These are phyloP conservation scores for Hirsutella rhossiliensis DNA, from an alignment of 2,329 filamentous ascomycete genomes.

Conservation along the genomic window DNA sequence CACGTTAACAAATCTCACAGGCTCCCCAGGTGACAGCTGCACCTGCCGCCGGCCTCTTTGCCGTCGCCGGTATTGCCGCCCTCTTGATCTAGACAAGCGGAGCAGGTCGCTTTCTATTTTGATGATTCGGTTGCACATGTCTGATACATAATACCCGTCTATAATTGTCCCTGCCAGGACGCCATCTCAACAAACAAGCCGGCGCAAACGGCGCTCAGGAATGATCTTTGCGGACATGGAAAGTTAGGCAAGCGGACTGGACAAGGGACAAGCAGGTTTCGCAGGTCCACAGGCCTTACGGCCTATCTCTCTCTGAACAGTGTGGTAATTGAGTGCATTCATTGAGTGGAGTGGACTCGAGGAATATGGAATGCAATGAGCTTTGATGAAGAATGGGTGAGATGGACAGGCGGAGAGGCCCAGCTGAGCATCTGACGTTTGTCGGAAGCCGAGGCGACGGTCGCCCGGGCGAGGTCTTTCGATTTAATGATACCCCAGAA, in stretches of 20 bases:
- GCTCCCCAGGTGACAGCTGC: constrained; percentile 30
- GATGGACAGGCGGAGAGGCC: not conserved
- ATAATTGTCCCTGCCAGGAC: constrained; percentile 14
- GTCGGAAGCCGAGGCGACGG: not conserved
- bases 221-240: constrained; percentile 15
- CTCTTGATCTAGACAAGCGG: constrained; percentile 31
- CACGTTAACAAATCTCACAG: constrained; percentile 6
- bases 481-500: constrained; percentile 10
- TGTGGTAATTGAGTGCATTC: constrained; percentile 17
- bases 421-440: not conserved
- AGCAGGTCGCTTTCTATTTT: constrained; percentile 4
- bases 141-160: constrained; percentile 30
- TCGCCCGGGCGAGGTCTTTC: constrained; percentile 3
- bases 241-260: constrained; percentile 15
- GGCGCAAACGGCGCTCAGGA: constrained; percentile 8
- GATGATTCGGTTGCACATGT: constrained; percentile 25
- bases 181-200: constrained; percentile 12
- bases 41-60: constrained; percentile 32
- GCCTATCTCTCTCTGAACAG: constrained; percentile 20
- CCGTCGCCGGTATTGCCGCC: constrained; percentile 35
- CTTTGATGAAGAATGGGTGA: constrained; percentile 1
- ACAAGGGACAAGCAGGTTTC: constrained; percentile 16
- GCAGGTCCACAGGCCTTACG: constrained; percentile 21
- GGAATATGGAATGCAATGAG: constrained; percentile 4
- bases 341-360: constrained; percentile 11